A percentile compares a stretch with the other conserved stretches of the same genome.
Evolutionary conservation across 2,329 filamentous ascomycete species (phyloP).

Genomic region (Fusarium tricinctum): DNA sequence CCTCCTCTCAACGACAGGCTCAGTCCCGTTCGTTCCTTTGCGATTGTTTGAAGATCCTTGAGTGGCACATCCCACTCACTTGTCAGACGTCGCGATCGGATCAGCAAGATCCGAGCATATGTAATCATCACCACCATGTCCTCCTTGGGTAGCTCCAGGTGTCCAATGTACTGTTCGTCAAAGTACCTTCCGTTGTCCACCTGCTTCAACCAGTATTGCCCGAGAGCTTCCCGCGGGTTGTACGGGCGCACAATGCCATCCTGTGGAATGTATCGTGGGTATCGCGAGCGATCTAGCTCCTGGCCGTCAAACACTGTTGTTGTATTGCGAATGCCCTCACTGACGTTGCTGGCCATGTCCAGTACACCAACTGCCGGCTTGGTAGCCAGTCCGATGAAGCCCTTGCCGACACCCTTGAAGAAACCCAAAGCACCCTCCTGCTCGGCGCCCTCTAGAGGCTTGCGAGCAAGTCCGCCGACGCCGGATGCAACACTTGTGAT

Average conservation of each 20-base stretch:
- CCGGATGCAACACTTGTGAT: constrained; percentile 93
- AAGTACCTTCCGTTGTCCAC: constrained; percentile 98
- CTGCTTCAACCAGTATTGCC: constrained; percentile 99
- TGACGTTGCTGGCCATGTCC: constrained; percentile 96
- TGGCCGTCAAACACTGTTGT: constrained; percentile 98
- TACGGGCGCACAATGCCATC: constrained; percentile 97
- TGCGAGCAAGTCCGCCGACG: constrained; percentile 91
- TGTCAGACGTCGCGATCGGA: constrained; percentile 85
- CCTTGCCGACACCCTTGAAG: constrained; percentile 97
- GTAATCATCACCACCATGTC: constrained; percentile 93
- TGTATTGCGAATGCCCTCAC: constrained; percentile 97
- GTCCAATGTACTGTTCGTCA: constrained; percentile 96
- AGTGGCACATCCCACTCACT: constrained; percentile 97
- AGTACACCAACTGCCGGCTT: constrained; percentile 98
- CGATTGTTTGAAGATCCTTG: constrained; percentile 96
- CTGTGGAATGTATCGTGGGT: constrained; percentile 89
- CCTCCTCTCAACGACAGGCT: constrained; percentile 90
- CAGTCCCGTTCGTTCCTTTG: constrained; percentile 95
- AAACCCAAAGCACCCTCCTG: constrained; percentile 95
- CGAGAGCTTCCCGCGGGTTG: constrained; percentile 92
- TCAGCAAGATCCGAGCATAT: constrained; percentile 88
- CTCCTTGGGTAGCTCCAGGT: constrained; percentile 89
- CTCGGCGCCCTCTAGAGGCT: constrained; percentile 95
- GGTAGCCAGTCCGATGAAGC: constrained; percentile 91
- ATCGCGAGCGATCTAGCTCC: constrained; percentile 93